Evolutionary conservation across 352 stramenopile species (phyloP), one percentile per base, ranked within the genome.

Genomic region (Elongisporangium prolatum): DNA sequence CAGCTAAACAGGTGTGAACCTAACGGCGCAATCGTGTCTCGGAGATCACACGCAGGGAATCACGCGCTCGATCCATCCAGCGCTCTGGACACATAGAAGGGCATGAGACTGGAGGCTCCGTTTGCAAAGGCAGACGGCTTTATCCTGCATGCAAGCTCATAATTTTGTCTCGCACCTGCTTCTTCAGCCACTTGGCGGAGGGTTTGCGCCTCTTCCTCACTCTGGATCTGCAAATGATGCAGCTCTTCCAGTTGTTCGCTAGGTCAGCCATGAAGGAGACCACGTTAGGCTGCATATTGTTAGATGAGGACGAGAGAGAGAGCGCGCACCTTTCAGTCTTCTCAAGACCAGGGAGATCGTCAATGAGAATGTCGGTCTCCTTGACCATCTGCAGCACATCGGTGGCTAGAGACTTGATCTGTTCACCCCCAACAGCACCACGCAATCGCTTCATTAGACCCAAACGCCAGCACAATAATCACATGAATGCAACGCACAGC

Each of bases 241-340:
- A 95, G 58, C 57, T 92, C 82, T 57, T 93, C 85, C 38, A 92
- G 72, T 60, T 95, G 85, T 25, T 93, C 80, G 22, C 83, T 91
- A 20, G 21, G 4, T n/a, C n/a, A n/a, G n/a, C n/a, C n/a, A 16
- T 48, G 18, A 54, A 17, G 5, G 18, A 21, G 21, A n/a, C n/a
- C n/a, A n/a, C n/a, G n/a, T n/a, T n/a, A n/a, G n/a, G n/a, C n/a
- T n/a, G n/a, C n/a, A n/a, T n/a, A n/a, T n/a, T n/a, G n/a, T n/a
- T n/a, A n/a, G n/a, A n/a, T n/a, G n/a, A n/a, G n/a, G n/a, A n/a
- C n/a, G n/a, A n/a, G 17, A 18, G 11, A 44, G 5, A 11, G 2
- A 13, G 2, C 21, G 63, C 67, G 38, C 44, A 93, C 77, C 70
- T 75, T 59, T 95, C 85, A 0, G 83, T 89, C 71, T 88, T 87